Evolutionary conservation across 2,329 filamentous ascomycete species (phyloP), one percentile per base, ranked within the genome.

Genomic region (Pseudogymnoascus sp.): DNA sequence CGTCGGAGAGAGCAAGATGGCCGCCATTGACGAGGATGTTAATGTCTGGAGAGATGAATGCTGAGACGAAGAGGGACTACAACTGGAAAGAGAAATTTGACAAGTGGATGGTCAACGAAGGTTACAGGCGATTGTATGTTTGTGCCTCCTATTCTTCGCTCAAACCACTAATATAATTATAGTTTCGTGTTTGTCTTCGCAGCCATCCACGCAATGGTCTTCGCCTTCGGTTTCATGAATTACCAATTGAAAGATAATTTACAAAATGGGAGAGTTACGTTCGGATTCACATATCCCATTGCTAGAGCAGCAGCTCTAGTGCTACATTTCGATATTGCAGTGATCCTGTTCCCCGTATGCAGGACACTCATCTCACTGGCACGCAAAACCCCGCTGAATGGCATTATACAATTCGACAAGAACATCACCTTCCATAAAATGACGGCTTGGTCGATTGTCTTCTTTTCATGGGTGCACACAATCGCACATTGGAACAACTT

Each of bases 401-500:
- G 90, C 67, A 90, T 94, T 71, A 88, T 95, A 67, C 90, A 91
- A 68, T 92, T 94, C 74, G 89, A 92, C 77, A 92, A 92, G 80
- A 92, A 92, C 76, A 92, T 92, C 73, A 90, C 88, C 47, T 93
- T 94, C 75, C 90, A 94, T 78, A 93, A 90, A 76, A 85, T 82
- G 58, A 89, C 89, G 26, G 90, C 88, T 5, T 94, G 89, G 89
- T 92, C 89, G 24, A 92, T 95, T 69, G 86, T 94, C 66, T 91
- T 93, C 76, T 95, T 90, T 74, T 90, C 89, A 10, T 92, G 88
- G 87, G 83, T 93, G 1, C 90, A 94, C 75, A 92, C 88, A 15
- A 84, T 93, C 69, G 88, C 90, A 31, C 90, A 94, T 75, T 92
- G 89, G 88, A 89, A 89, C 79, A 94, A 94, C 77, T 87, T 92